Evolutionary conservation across 169 alveolate species (phyloP).

Genomic region (Perkinsus olseni): DNA sequence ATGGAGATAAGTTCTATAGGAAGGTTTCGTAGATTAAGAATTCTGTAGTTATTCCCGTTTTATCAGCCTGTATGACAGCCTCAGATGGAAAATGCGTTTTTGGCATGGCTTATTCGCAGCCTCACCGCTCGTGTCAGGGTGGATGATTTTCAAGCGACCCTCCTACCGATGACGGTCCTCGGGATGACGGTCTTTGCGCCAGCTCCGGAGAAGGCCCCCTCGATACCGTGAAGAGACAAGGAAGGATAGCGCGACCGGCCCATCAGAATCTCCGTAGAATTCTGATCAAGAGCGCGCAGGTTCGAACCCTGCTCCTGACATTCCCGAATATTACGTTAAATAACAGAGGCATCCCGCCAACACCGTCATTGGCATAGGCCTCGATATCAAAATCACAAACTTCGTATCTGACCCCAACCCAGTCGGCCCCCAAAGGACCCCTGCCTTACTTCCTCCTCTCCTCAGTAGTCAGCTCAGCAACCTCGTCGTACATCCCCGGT

Average conservation of each 20-base stretch:
- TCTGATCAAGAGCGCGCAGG: background rate
- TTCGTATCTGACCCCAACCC: background rate
- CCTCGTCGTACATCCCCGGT: background rate
- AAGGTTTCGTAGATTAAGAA: too few species aligned
- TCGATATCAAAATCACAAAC: background rate
- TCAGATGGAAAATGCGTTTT: too few species aligned
- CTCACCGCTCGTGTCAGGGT: too few species aligned
- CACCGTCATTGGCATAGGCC: background rate
- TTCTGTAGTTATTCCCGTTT: too few species aligned
- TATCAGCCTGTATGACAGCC: too few species aligned
- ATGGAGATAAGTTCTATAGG: too few species aligned
- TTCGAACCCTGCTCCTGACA: background rate
- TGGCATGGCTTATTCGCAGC: too few species aligned
- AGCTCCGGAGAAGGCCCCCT: background rate
- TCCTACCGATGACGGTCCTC: background rate
- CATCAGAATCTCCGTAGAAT: background rate
- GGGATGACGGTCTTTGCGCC: background rate
- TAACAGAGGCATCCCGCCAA: background rate
- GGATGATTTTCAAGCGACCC: too few species aligned
- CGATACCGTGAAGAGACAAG: background rate
- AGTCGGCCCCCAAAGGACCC: too few species aligned
- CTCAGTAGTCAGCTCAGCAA: background rate
- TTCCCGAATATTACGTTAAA: background rate
- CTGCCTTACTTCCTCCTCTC: background rate
- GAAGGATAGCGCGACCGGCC: constrained; percentile 1